Base-by-base conservation (phyloP, 352 stramenopile genomes). In the Globisporangium parvum region DNA sequence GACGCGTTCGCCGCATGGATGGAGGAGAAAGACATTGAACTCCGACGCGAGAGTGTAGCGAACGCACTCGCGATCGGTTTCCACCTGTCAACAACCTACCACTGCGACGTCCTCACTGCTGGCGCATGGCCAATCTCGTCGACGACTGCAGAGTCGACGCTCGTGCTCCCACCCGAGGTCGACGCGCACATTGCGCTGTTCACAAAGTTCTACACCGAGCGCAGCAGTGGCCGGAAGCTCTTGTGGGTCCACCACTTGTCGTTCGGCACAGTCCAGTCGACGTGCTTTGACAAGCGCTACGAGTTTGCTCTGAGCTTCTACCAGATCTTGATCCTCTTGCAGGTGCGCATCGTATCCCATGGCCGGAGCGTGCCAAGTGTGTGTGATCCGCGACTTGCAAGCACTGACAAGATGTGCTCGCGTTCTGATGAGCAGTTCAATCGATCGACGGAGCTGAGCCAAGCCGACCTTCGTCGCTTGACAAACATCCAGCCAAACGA, bases 261-360 rank as follows among this genome's bases (percentile, higher is more conserved):
- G 12, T 88, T 77, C 53, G 85, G 85, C 15, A 77, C 85, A 46
- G 44, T 94, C 1, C 85, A 88, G 57, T 65, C 75, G 26, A 70
- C 70, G 37, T 86, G 80, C 17, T 87, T 90, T 55, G 76, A 80
- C 42, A 87, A 87, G 51, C 71, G 71, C 44, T 94, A 93, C 53
- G 85, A 94, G 46, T 81, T 93, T 40, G 72, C 80, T 8, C 62
- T 91, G 14, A 94, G 80, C 60, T 91, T 93, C 45, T 91, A 91
- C 33, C 85, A 94, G 57, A 91, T 94, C 63, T 51, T 93, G 15
- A 71, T 93, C 46, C 60, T 94, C 18, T 57, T 93, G 18, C 69
- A 84, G 69, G 85, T 92, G 62, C 53, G 53, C 31, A 37, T 37
- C 31, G 31, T 8, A 37, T 37, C 6, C 10, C 31, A 12, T 31